Base-by-base conservation (phyloP, 768 basidiomycete genomes). In the Russula virescens region DNA sequence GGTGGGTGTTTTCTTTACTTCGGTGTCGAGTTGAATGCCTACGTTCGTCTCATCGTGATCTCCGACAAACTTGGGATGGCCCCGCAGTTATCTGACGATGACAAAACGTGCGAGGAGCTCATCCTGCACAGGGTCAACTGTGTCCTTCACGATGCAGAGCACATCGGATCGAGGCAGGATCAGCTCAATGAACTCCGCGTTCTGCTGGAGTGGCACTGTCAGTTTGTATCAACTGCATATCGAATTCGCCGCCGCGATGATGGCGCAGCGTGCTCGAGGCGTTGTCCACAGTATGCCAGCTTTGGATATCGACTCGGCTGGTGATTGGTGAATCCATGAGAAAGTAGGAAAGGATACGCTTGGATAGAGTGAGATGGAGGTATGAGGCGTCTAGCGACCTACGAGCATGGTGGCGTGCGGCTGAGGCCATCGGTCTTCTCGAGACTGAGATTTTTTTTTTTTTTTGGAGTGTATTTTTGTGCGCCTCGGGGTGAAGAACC, bases 341-440 rank as follows among this genome's bases (percentile, higher is more conserved):
- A 79, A 99, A 99, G 74, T 97, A 99, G 28, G 97, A 94, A 34
- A 99, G 80, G 69, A 98, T 94, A 5, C 97, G 90, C 69, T 97
- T 97, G 9, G 94, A 91, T 59, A 86, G 75, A 1, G 91, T 88
- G n/a, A 99, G 83, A 71, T 99, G 96, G n/a, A 93, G 81, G 74
- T 95, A 98, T 1, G 95, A 98, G 26, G 98, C 91, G 74, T 98
- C 97, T 61, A 99, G 83, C 0, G 95, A 98, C 86, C 97, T 98
- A 67, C 1, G 59, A 28, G 62, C 67, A n/a, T n/a, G n/a, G n/a
- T n/a, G n/a, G n/a, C n/a, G n/a, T n/a, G n/a, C n/a, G n/a, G n/a
- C n/a, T n/a, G n/a, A n/a, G n/a, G n/a, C n/a, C n/a, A n/a, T n/a
- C n/a, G n/a, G n/a, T n/a, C n/a, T n/a, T n/a, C n/a, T n/a, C n/a